Evolutionary conservation across 768 basidiomycete genomes (phyloP), one percentile per base, ranked within the genome.

Genomic region (Ramaria sp.): DNA sequence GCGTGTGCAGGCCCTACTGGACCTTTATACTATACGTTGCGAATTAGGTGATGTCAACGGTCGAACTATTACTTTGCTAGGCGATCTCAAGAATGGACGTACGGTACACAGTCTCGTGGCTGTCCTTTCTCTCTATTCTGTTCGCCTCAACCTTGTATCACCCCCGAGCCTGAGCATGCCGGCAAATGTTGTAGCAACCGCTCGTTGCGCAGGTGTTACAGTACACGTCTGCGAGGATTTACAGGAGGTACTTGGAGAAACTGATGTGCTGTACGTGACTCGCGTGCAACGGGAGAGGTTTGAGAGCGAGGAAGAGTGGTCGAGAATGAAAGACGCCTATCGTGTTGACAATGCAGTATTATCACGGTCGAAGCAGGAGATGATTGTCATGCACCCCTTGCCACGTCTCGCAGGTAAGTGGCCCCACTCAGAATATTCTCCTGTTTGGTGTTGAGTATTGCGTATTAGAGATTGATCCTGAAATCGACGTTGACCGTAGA

Each of bases 381-480:
- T 96, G 83, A 97, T 98, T 56, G 92, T 98, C 60, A 95, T 99
- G 93, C 96, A 99, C 68, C 96, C 96, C 18, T 74, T 99, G 20
- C 96, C 96, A 13, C 71, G 96, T 63, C 82, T 95, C 49, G 91
- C 89, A 57, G 89, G 89, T 83, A 59, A 59, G 79, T 65, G 1
- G n/a, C n/a, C 13, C 22, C 36, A 13, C 18, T 15, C 22, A 30
- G 15, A n/a, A 20, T 6, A 32, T 53, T 18, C 24, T 24, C n/a
- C n/a, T n/a, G n/a, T 53, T 16, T 48, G 12, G 18, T 16, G 27
- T 22, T 28, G 37, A 56, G 54, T 63, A 54, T 42, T 57, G n/a
- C 22, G n/a, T 13, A 9, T 3, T 60, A 92, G 96, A 99, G 85
- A 97, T 99, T 62, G 95, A 97, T 66, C 90, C 92, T 2, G 94